These are phyloP conservation scores for Gossypium laxum DNA, from an alignment of 441 rosid genomes.

Conservation along the genomic window DNA sequence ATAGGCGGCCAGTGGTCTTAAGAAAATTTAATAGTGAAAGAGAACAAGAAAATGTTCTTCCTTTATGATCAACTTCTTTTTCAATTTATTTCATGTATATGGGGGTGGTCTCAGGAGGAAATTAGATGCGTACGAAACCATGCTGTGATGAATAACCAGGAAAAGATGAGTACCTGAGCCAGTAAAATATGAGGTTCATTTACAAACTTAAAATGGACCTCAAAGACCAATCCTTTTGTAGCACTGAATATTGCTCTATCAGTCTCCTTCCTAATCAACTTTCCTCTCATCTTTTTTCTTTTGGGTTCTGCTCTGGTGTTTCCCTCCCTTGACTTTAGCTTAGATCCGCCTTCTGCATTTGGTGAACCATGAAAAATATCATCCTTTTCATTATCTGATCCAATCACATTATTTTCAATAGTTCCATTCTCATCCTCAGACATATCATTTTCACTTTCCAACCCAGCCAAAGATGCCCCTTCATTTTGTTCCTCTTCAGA, in stretches of 20 bases:
- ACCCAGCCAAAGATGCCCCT: constrained; percentile 33
- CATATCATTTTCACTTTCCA: constrained; percentile 47
- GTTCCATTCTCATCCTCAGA: constrained; percentile 35
- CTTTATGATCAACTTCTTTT: neutral
- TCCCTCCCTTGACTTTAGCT: constrained; percentile 24
- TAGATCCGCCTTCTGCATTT: constrained; percentile 16
- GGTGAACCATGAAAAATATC: constrained; percentile 20
- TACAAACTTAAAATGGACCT: constrained; percentile 64
- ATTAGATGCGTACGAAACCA: neutral
- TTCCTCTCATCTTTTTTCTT: constrained; percentile 27
- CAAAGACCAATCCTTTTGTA: constrained; percentile 44
- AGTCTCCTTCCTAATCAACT: constrained; percentile 14
- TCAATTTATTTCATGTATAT: neutral
- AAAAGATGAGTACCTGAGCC: constrained; percentile 53
- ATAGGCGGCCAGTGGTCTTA: neutral
- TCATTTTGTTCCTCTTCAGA: constrained; percentile 45
- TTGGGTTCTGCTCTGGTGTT: constrained; percentile 25
- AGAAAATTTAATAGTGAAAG: neutral
- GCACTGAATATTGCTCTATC: constrained; percentile 50
- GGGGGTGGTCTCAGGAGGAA: neutral
- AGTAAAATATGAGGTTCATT: constrained; percentile 75
- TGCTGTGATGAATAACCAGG: neutral
- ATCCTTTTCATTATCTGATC: constrained; percentile 10
- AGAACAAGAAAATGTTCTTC: neutral
- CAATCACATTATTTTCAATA: constrained; percentile 31